Base-by-base conservation (phyloP, 495 filamentous ascomycete species). In the Xylaria cubensis region DNA sequence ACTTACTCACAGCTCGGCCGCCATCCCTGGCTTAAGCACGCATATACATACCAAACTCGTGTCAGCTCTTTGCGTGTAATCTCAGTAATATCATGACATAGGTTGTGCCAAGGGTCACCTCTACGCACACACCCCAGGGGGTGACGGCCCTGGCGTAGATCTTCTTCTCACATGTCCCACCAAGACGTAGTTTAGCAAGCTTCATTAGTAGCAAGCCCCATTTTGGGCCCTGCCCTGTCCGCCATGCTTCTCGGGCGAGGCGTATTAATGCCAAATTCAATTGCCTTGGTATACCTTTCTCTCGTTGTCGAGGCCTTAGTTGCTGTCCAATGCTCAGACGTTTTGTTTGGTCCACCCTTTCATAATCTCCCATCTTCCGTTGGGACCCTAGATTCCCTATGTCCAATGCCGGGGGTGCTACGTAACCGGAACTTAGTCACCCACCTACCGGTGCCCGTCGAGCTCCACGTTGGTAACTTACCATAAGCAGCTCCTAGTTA, bases 301-400 rank as follows among this genome's bases (percentile, higher is more conserved):
- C 42, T 41, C 59, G 15, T 44, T 36, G 12, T 71, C 13, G 68
- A 63, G 68, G 67, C 36, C 51, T 69, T 64, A 48, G 19, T 64
- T 29, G 50, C 69, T 67, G 63, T 72, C 70, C 53, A 72, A 51
- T 67, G 53, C 63, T 72, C 63, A 41, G 51, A 72, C 63, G 41
- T 56, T 67, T 42, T 44, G 41, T 56, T 67, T 42, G 70, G 67
- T 32, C 70, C 62, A 67, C 63, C 70, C 51, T 72, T 48, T 46
- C 62, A 72, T 72, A 66, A 72, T 72, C 65, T 72, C 70, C 70
- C 63, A 67, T 64, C 59, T 24, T 67, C 70, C 36, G 61, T 66
- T 64, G 41, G 41, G 62, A 65, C 63, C 63, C 63, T 59, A 24
- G 39, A 51, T 72, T 56, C n/a, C n/a, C 63, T 34, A 32, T 50